Percentiles rank a stretch among this genome's conserved stretches.
Evolutionary conservation across 108 stramenopile species (phyloP).

Genomic region (Skeletonema costatum): DNA sequence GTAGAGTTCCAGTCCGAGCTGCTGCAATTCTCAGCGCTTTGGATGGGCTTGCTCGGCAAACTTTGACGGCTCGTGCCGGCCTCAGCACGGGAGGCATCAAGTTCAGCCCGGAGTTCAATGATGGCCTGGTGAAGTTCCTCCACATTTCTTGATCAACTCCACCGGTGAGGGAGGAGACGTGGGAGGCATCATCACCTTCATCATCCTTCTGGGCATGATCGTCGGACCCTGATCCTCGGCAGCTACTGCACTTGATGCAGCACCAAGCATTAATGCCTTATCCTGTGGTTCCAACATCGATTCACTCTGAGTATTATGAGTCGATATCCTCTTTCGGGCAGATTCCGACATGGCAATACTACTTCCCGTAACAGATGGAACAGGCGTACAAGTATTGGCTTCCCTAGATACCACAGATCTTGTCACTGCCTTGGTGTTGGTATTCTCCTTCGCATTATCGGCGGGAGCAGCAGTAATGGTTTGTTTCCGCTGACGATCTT

Average conservation of each 20-base stretch:
- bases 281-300: constrained; percentile 44
- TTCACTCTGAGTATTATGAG: constrained; percentile 25
- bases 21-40: constrained; percentile 83
- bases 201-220: constrained; percentile 12
- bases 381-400: background rate
- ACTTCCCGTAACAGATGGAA: background rate
- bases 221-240: constrained; percentile 6
- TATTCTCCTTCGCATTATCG: background rate
- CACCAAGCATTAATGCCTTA: constrained; percentile 5
- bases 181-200: constrained; percentile 55
- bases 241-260: background rate
- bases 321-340: constrained; percentile 46
- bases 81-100: constrained; percentile 86
- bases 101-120: constrained; percentile 68
- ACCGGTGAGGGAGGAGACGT: constrained; percentile 86
- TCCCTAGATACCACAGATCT: background rate
- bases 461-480: background rate
- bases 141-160: constrained; percentile 87
- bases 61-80: constrained; percentile 89
- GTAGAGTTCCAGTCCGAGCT: constrained; percentile 86
- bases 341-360: constrained; percentile 34
- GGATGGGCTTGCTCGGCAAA: constrained; percentile 90
- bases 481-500: constrained; percentile 11
- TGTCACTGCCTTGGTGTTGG: background rate
- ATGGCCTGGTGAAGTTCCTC: constrained; percentile 88